Base-by-base conservation (phyloP, 495 filamentous ascomycete species). In the Parathielavia hyrcaniae region DNA sequence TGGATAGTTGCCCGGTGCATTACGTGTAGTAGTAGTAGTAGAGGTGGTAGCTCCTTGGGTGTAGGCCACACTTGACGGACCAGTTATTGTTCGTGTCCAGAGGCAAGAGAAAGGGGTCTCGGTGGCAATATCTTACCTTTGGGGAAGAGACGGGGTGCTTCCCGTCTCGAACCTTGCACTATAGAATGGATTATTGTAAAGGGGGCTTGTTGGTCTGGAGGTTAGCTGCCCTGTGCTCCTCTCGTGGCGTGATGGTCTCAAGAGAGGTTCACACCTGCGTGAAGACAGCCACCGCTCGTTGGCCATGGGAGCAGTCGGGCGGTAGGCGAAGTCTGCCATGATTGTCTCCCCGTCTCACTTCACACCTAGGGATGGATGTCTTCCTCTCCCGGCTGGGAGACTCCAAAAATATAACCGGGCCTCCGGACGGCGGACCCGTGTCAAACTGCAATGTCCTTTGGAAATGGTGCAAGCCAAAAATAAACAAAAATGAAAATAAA, bases 231-330 rank as follows among this genome's bases (percentile, higher is more conserved):
- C 48, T 55, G 59, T 20, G 47, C 53, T 64, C 60, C 57, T 59
- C 54, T 48, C 54, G 54, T 45, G 62, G 43, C 22, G 26, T 47
- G 52, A 51, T 36, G 44, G 57, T 55, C 56, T 65, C 54, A 61
- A 66, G 61, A 65, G 58, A 55, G 67, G 64, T 71, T 69, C 76
- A 71, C 75, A 78, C 76, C 76, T 78, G 68, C 72, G 72, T 59
- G 75, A 65, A 57, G 74, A 57, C 32, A 65, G 64, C 76, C 76
- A 78, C 59, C 73, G 67, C 59, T 75, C 75, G 64, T 70, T 72
- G 50, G 75, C 65, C 64, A 68, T 69, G 49, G 63, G 63, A 64
- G 73, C 66, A 19, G 68, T 49, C 50, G 65, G 58, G 61, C 70
- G 71, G 61, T 75, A 76, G 49, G 64, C 66, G 69, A 73, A 71